phyloP scores from a whole-genome alignment of 306 rosid genomes.

The Fragaria ananassa region DNA sequence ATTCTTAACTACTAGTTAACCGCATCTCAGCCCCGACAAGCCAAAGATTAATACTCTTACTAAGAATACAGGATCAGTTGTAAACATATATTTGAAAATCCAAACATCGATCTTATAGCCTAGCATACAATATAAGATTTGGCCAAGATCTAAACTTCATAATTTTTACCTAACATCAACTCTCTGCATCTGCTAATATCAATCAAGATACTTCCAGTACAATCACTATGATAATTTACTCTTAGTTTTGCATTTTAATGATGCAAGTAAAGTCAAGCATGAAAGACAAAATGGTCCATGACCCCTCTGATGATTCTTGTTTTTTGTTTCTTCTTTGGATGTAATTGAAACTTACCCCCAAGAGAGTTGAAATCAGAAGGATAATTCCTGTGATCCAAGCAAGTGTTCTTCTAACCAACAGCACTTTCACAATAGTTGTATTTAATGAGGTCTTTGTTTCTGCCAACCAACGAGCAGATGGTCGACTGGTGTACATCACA shows the following conservation, averaged over 20 bases:
- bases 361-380: constrained; percentile 71
- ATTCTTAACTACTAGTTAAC: background rate
- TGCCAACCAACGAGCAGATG: constrained; percentile 57
- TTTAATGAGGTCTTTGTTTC: constrained; percentile 37
- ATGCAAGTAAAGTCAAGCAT: background rate
- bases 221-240: background rate
- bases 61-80: background rate
- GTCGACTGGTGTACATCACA: constrained; percentile 47
- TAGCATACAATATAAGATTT: background rate
- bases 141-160: background rate
- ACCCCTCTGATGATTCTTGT: background rate
- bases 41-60: background rate
- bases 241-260: background rate
- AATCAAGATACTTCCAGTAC: background rate
- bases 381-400: constrained; percentile 91
- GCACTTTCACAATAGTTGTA: constrained; percentile 32
- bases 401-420: constrained; percentile 67
- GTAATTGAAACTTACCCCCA: constrained; percentile 62
- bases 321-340: background rate
- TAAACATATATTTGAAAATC: background rate
- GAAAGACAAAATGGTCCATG: background rate
- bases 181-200: background rate
- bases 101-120: background rate
- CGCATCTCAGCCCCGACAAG: background rate
- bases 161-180: background rate